Conservation (phyloP, 2,329 filamentous ascomycete genomes). For the Lasiodiplodia sp. region DNA sequence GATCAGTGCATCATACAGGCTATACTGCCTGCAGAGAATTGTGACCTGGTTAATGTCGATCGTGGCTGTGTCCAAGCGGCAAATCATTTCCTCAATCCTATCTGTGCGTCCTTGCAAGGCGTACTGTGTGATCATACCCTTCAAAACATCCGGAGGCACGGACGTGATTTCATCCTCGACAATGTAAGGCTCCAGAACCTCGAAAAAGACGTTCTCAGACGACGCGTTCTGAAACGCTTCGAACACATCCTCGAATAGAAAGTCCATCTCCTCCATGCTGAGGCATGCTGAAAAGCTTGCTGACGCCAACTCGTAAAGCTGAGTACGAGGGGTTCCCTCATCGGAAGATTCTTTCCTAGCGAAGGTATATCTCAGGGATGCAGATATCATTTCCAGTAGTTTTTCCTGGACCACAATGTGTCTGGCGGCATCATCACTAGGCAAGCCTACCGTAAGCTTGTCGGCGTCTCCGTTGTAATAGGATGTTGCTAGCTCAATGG, state of each 20-base stretch:
- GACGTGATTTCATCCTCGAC: conserved; percentile 76
- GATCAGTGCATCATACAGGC: conserved; percentile 91
- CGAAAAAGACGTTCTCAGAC: conserved; percentile 78
- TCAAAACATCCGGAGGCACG: conserved; percentile 83
- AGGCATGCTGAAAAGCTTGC: conserved; percentile 86
- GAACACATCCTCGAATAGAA: conserved; percentile 90
- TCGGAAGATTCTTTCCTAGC: conserved; percentile 63
- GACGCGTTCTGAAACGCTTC: conserved; percentile 85
- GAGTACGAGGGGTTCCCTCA: conserved; percentile 60
- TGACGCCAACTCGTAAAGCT: conserved; percentile 79
- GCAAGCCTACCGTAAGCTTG: conserved; percentile 90
- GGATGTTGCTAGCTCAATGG: conserved; percentile 86
- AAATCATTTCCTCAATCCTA: conserved; percentile 91
- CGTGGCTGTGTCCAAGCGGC: conserved; percentile 86
- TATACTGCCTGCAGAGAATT: conserved; percentile 85
- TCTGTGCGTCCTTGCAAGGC: conserved; percentile 76
- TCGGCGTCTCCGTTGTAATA: conserved; percentile 94
- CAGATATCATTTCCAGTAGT: conserved; percentile 89
- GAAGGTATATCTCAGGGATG: conserved; percentile 90
- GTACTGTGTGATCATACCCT: conserved; percentile 83
- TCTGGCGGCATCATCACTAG: conserved; percentile 78
- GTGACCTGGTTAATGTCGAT: conserved; percentile 96
- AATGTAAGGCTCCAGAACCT: conserved; percentile 87
- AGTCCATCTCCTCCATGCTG: conserved; percentile 78
- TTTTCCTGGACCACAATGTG: conserved; percentile 88